phyloP scores from a whole-genome alignment of 441 rosid genomes.

The Adansonia rubrostipa region DNA sequence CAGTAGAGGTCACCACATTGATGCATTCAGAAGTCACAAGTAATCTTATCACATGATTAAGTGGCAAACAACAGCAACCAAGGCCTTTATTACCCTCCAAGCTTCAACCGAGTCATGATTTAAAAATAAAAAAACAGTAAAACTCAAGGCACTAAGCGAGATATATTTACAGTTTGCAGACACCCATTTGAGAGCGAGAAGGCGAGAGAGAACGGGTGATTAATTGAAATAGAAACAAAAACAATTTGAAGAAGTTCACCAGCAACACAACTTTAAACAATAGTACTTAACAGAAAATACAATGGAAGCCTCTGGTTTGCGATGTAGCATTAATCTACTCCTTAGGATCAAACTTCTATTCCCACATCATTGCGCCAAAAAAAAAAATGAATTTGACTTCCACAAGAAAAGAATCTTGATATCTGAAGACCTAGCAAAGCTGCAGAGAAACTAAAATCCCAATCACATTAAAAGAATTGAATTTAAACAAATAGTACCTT shows the following conservation, averaged over 20 bases:
- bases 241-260: background rate
- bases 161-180: conserved; percentile 5
- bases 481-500: conserved; percentile 40
- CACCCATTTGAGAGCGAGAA: background rate
- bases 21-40: conserved; percentile 1
- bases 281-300: conserved; percentile 17
- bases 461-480: conserved; percentile 39
- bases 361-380: conserved; percentile 33
- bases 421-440: conserved; percentile 29
- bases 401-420: conserved; percentile 23
- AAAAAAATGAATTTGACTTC: background rate
- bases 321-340: conserved; percentile 30
- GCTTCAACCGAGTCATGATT: background rate
- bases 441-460: conserved; percentile 33
- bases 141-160: background rate
- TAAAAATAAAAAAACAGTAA: background rate
- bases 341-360: conserved; percentile 34
- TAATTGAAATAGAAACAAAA: background rate
- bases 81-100: background rate
- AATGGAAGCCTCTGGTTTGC: conserved; percentile 12
- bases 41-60: background rate
- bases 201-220: background rate
- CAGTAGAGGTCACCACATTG: background rate
- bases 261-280: conserved; percentile 24
- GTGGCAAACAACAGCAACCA: background rate